Base-by-base conservation (phyloP, 2,329 filamentous ascomycete genomes). In the Penicillium crustosum region DNA sequence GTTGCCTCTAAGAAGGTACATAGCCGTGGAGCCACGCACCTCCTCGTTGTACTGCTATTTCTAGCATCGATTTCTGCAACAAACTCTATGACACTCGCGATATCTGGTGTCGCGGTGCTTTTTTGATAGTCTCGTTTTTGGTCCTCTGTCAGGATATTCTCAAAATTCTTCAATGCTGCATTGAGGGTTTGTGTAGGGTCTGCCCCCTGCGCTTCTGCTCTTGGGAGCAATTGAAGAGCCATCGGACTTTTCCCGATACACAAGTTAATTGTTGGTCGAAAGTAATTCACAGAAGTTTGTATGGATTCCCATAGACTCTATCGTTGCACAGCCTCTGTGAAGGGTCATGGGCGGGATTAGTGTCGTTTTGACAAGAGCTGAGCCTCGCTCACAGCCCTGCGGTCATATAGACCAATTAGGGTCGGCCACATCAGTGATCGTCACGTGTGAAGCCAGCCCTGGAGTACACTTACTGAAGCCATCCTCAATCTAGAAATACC, bases 11-110 rank as follows among this genome's bases (percentile, higher is more conserved):
- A 51, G 19, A 68, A 64, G 27, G 52, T 62, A 33, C 57, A 64
- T 41, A 68, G 31, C 21, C 65, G 60, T 12, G 63, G 59, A 10
- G 59, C 65, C 23, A 67, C 49, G 39, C 63, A 62, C 49, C 57
- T 58, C 29, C 52, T 53, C 15, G 21, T 57, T 19, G 49, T 53
- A 15, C 49, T 64, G 21, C 49, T 62, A 33, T 58, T 33, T 21
- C 43, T 55, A 21, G 42, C 48, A 59, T 67, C 66, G 38, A 68
- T 45, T 35, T 63, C 49, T 25, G 55, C 55, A 4, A 63, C 61
- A 39, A 68, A 61, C 12, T 29, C 48, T 9, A 29, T 38, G 12
- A 56, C 21, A n/a, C 47, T 56, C 23, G 36, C 17, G 31, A 31
- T 25, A 29, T 36, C 47, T 4, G 47, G 39, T 6, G 12, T 36